phyloP scores from a whole-genome alignment of 768 basidiomycete genomes.

The Tephrocybe sp. region DNA sequence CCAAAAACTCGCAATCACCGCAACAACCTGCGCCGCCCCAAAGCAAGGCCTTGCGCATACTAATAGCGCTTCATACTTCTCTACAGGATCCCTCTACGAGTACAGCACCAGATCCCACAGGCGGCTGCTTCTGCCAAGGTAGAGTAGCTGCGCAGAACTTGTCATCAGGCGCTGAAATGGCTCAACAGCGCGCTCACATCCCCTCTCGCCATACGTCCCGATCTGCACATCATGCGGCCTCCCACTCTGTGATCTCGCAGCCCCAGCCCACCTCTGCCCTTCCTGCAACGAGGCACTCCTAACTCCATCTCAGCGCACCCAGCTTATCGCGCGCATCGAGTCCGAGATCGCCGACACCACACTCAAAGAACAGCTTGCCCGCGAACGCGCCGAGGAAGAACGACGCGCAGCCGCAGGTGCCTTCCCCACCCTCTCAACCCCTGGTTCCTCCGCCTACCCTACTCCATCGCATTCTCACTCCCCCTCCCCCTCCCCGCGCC shows the following conservation, averaged over 20 bases:
- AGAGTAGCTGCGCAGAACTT: conserved; percentile 9
- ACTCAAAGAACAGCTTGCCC: conserved; percentile 47
- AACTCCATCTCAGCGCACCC: conserved; percentile 26
- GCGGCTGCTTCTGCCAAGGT: conserved; percentile 76
- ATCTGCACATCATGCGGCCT: conserved; percentile 62
- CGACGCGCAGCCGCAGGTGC: conserved; percentile 54
- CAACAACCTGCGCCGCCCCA: conserved; percentile 34
- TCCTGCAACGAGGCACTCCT: conserved; percentile 46
- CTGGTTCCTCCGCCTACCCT: conserved; percentile 3
- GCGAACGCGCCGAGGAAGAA: conserved; percentile 45
- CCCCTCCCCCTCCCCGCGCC: conserved; percentile 4
- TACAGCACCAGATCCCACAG: conserved; percentile 48
- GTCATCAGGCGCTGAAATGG: background rate
- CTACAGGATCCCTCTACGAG: conserved; percentile 30
- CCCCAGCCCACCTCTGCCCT: conserved; percentile 55
- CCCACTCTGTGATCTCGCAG: conserved; percentile 59
- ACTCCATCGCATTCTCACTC: conserved; percentile 3
- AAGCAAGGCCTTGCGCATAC: conserved; percentile 45
- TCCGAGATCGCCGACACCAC: conserved; percentile 41
- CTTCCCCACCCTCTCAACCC: conserved; percentile 52
- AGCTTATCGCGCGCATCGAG: conserved; percentile 45
- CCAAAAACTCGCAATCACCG: conserved; percentile 34
- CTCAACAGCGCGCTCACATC: conserved; percentile 51
- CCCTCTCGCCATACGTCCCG: conserved; percentile 54
- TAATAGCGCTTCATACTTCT: conserved; percentile 48